Evolutionary conservation across 257 asterid species (phyloP), one percentile per base, ranked within the genome.

Genomic region (Verbena officinalis): DNA sequence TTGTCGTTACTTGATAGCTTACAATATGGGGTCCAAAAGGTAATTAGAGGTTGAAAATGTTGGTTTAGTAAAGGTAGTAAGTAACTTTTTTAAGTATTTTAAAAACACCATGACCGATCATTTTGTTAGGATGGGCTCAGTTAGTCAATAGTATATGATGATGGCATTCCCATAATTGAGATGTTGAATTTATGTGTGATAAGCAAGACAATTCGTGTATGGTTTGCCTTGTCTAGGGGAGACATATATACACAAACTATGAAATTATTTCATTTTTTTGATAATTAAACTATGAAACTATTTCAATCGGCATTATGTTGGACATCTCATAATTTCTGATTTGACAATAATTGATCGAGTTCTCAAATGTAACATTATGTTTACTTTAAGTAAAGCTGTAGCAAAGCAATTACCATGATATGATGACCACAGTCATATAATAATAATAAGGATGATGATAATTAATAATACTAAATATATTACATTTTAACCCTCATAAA

Each of bases 81-180:
- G 21, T 16, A 1, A 36, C 52, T 2, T 20, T 64, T 12, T 21
- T 13, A 51, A 30, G 50, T 66, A 19, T 52, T 53, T 48, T 19
- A 42, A 62, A 62, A 62, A 63, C 9, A 44, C 9, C 53, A 36
- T 63, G 14, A 46, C 50, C 46, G 60, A 45, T 56, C 4, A 34
- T 9, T 55, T 67, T 33, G 57, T 19, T n/a, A 43, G 44, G 7
- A 43, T 10, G 52, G 34, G 13, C 49, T 56, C 23, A 56, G 22
- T 64, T 57, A 40, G 72, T 65, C 77, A 38, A 44, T 7, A 15
- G 10, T 33, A 71, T 56, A 56, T 64, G 2, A 71, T 71, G 39
- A 57, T 64, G 15, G 45, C 52, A 59, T 19, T 31, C 11, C 10
- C 54, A 73, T 52, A 40, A 73, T 72, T 73, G 33, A 51, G 17